Evolutionary conservation across 176 grass and related monocot species (phyloP).

Genomic region (Luzula sylvatica): DNA sequence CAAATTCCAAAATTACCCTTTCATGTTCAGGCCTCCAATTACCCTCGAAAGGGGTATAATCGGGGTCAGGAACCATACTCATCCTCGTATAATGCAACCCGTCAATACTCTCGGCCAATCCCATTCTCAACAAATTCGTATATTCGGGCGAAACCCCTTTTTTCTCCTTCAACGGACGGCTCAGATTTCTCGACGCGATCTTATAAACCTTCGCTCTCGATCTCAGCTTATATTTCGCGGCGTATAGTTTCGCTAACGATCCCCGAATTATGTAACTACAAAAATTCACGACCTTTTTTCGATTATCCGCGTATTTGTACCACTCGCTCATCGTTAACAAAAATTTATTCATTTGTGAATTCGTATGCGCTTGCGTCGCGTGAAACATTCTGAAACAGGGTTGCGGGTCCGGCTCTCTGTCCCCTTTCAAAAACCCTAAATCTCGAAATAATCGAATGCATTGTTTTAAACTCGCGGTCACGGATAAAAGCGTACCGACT

Average conservation of each 20-base stretch:
- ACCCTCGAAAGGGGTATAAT: constrained; percentile 65
- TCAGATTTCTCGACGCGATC: constrained; percentile 95
- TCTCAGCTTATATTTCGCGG: constrained; percentile 92
- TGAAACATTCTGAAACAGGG: constrained; percentile 99
- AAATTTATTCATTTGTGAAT: constrained; percentile 94
- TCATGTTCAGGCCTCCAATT: constrained; percentile 81
- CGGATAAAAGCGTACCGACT: constrained; percentile 81
- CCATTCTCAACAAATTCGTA: constrained; percentile 92
- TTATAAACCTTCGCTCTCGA: constrained; percentile 98
- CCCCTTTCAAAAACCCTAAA: constrained; percentile 85
- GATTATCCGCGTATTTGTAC: constrained; percentile 91
- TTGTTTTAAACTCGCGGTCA: constrained; percentile 86
- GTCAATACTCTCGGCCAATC: constrained; percentile 77
- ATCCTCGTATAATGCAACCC: constrained; percentile 92
- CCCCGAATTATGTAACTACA: constrained; percentile 94
- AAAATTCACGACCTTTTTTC: constrained; percentile 96
- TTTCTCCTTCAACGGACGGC: constrained; percentile 92
- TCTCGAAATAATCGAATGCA: constrained; percentile 92
- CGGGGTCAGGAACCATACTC: constrained; percentile 93
- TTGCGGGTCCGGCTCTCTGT: constrained; percentile 85
- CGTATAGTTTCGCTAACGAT: constrained; percentile 81
- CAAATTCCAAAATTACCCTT: constrained; percentile 75
- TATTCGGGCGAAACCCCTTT: constrained; percentile 91
- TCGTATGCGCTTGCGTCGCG: constrained; percentile 89
- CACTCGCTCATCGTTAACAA: constrained; percentile 80